These are phyloP conservation scores for Fusarium clavum DNA, from an alignment of 2,329 filamentous ascomycete species.

Conservation along the genomic window DNA sequence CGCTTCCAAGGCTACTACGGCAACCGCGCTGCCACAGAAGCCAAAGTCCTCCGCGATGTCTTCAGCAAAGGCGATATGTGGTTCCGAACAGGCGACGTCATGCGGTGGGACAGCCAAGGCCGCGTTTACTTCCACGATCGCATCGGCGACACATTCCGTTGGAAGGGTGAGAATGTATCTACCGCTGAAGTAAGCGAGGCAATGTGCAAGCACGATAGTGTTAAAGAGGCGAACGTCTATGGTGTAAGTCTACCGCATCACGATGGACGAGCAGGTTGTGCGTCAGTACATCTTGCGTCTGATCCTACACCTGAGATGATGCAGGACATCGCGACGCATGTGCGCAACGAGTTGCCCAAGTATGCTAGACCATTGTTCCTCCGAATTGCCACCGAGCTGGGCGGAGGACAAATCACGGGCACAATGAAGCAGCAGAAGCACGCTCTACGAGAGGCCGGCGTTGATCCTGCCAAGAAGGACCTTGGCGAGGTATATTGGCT, in stretches of 20 bases:
- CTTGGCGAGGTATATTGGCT: slow-evolving; percentile 72
- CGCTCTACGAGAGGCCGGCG: slow-evolving; percentile 76
- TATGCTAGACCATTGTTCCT: slow-evolving; percentile 85
- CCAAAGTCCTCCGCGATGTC: slow-evolving; percentile 80
- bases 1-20: slow-evolving; percentile 87
- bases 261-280: slow-evolving; percentile 87
- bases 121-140: slow-evolving; percentile 84
- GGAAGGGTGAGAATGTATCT: slow-evolving; percentile 87
- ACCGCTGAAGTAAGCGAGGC: slow-evolving; percentile 84
- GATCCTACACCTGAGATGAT: slow-evolving; percentile 60
- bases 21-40: slow-evolving; percentile 75
- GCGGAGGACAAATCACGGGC: slow-evolving; percentile 74
- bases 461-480: slow-evolving; percentile 68
- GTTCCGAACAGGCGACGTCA: slow-evolving; percentile 86
- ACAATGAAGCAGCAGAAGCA: slow-evolving; percentile 93
- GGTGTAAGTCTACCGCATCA: slow-evolving; percentile 83
- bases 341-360: slow-evolving; percentile 68
- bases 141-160: slow-evolving; percentile 81
- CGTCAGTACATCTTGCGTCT: slow-evolving; percentile 70
- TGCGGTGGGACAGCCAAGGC: slow-evolving; percentile 77
- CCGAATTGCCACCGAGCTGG: slow-evolving; percentile 68
- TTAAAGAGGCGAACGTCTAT: slow-evolving; percentile 87
- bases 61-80: slow-evolving; percentile 81
- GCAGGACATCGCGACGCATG: slow-evolving; percentile 70
- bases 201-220: slow-evolving; percentile 72